A percentile compares a stretch with the other conserved stretches of the same genome.
phyloP scores from a whole-genome alignment of 2,329 filamentous ascomycete genomes.

The Venturia asperata region DNA sequence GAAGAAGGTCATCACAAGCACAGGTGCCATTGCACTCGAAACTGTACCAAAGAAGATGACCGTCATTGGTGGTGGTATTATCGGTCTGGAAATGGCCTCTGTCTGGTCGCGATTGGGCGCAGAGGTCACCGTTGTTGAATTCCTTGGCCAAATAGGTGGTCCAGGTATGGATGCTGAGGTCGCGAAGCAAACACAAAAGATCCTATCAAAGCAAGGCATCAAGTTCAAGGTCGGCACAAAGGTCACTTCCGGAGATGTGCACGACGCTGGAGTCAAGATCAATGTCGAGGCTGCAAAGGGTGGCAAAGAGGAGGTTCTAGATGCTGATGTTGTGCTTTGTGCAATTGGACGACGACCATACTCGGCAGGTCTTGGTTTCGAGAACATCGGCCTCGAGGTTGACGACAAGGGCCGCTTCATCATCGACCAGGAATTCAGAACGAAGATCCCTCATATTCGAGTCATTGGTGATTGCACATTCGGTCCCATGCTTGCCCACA shows the following conservation, averaged over 20 bases:
- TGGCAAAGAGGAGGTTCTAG: conserved; percentile 85
- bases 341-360: conserved; percentile 95
- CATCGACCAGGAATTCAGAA: conserved; percentile 98
- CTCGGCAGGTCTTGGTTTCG: conserved; percentile 81
- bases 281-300: conserved; percentile 90
- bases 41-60: conserved; percentile 94
- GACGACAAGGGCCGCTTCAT: conserved; percentile 92
- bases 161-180: conserved; percentile 96
- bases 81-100: conserved; percentile 96
- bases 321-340: conserved; percentile 91
- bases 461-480: conserved; percentile 95
- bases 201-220: conserved; percentile 91
- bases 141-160: conserved; percentile 90
- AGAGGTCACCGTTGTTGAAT: conserved; percentile 96
- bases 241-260: conserved; percentile 77
- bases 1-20: conserved; percentile 95
- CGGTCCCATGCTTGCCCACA: conserved; percentile 97
- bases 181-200: conserved; percentile 84
- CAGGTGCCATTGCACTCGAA: conserved; percentile 80
- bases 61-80: conserved; percentile 97
- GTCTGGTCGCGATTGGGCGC: conserved; percentile 93
- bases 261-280: conserved; percentile 69
- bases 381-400: conserved; percentile 85
- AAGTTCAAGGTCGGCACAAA: conserved; percentile 99
- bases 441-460: conserved; percentile 93